Conservation (phyloP, 257 asterid genomes). For the Nyctanthes arbortristis region DNA sequence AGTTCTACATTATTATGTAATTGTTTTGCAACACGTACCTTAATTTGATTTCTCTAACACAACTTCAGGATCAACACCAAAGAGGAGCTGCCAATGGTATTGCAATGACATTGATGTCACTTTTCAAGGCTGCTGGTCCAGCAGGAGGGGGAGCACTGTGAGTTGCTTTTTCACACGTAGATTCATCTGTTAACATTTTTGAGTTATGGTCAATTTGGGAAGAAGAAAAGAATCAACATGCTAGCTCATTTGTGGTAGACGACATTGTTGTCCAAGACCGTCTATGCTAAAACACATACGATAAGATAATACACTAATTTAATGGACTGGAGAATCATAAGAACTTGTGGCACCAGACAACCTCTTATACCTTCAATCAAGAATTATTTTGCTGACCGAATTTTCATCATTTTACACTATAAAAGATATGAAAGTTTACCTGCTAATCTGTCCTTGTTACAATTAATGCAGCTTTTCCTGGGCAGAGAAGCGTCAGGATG, state of each 20-base stretch:
- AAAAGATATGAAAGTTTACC: not conserved
- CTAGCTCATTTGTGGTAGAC: not conserved
- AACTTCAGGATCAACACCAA: constrained; percentile 65
- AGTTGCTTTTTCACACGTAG: constrained; percentile 28
- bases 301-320: not conserved
- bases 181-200: not conserved
- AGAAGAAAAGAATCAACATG: not conserved
- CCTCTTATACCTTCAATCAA: not conserved
- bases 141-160: constrained; percentile 77
- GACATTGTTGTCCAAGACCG: not conserved
- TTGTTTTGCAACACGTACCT: not conserved
- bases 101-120: constrained; percentile 72
- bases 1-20: not conserved
- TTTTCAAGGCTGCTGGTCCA: constrained; percentile 74
- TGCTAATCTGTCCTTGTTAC: constrained; percentile 19
- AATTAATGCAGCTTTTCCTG: constrained; percentile 67
- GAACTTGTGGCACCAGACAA: not conserved
- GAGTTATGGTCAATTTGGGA: not conserved
- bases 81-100: constrained; percentile 93
- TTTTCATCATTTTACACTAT: not conserved
- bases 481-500: constrained; percentile 64
- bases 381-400: not conserved
- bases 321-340: not conserved
- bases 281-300: not conserved
- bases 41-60: not conserved